phyloP scores from a whole-genome alignment of 352 stramenopile genomes.

The Aphanomyces cochlioides region DNA sequence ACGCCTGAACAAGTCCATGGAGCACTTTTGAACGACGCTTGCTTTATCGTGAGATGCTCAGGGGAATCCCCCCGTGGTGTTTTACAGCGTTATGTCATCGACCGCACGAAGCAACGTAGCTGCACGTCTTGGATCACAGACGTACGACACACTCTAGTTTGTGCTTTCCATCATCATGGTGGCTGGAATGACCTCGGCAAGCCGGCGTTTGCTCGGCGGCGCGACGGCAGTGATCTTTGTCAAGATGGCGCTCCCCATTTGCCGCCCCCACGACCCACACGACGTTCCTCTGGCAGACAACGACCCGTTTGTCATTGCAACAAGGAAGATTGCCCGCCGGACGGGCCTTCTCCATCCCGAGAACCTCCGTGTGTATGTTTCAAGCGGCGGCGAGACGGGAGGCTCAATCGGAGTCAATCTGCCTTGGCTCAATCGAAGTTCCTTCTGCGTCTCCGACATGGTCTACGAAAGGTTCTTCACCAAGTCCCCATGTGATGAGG shows the following conservation, averaged over 20 bases:
- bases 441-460: constrained; percentile 43
- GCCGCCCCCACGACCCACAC: constrained; percentile 60
- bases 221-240: constrained; percentile 42
- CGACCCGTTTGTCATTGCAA: constrained; percentile 61
- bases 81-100: too few relatives aligned
- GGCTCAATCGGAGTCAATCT: constrained; percentile 70
- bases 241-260: constrained; percentile 50
- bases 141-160: too few relatives aligned
- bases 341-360: constrained; percentile 67
- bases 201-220: constrained; percentile 38
- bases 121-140: too few relatives aligned
- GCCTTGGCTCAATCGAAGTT: constrained; percentile 40
- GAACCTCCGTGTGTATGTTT: constrained; percentile 61
- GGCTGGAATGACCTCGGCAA: too few relatives aligned
- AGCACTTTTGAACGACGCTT: too few relatives aligned
- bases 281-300: constrained; percentile 48
- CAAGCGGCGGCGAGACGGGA: constrained; percentile 48
- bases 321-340: constrained; percentile 51
- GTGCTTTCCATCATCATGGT: too few relatives aligned
- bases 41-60: too few relatives aligned
- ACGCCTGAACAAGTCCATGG: too few relatives aligned
- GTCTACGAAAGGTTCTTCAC: constrained; percentile 39
- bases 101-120: too few relatives aligned
- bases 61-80: too few relatives aligned
- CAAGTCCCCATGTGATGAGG: constrained; percentile 36